Conservation (phyloP, 2,329 filamentous ascomycete genomes). For the Fusarium drepaniforme region DNA sequence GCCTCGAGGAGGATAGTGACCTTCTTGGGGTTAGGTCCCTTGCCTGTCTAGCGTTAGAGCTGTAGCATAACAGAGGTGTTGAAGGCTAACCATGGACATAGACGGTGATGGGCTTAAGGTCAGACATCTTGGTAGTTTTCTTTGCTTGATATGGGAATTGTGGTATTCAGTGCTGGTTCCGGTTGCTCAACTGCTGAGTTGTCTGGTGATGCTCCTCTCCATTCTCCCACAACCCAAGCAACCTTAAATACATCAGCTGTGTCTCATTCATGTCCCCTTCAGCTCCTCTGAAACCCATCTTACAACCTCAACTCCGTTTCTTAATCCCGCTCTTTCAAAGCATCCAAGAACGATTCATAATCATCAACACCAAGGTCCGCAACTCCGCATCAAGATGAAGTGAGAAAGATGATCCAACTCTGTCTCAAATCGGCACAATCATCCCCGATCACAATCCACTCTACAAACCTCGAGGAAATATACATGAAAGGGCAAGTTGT, state of each 20-base stretch:
- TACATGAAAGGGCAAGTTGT: not conserved
- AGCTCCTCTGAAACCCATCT: not conserved
- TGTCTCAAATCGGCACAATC: not conserved
- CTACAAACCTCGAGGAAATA: not conserved
- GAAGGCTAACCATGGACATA: constrained; percentile 28
- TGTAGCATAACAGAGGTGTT: not conserved
- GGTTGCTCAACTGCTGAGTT: not conserved
- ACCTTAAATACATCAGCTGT: not conserved
- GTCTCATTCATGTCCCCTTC: not conserved
- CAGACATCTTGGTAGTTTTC: constrained; percentile 18
- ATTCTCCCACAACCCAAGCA: not conserved
- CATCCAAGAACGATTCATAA: not conserved
- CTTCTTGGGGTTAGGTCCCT: constrained; percentile 49
- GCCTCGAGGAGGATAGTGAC: constrained; percentile 52
- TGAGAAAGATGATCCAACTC: not conserved
- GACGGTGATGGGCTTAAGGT: constrained; percentile 30
- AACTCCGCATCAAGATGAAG: not conserved
- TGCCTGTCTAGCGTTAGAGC: constrained; percentile 15
- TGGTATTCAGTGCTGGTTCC: not conserved
- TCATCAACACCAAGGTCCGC: not conserved
- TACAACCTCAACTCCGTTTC: not conserved
- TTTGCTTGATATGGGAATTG: not conserved
- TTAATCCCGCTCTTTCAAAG: not conserved
- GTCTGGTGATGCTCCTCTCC: not conserved
- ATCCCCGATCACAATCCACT: not conserved